These are phyloP conservation scores for Aspergillus sp. DNA, from an alignment of 2,329 filamentous ascomycete genomes.

Conservation along the genomic window DNA sequence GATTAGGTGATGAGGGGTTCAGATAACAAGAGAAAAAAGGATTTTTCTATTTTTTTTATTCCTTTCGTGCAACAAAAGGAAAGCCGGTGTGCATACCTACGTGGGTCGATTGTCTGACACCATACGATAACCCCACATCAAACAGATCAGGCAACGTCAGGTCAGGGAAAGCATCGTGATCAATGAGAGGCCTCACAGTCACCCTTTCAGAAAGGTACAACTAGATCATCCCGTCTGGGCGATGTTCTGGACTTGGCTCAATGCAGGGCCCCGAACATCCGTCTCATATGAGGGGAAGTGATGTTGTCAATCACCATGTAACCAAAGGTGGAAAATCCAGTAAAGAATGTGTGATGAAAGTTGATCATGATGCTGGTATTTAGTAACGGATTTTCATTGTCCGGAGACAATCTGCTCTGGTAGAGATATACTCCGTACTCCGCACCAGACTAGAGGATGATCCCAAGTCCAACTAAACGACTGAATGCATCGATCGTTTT, in stretches of 20 bases:
- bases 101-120: not conserved
- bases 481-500: not conserved
- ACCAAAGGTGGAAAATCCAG: not conserved
- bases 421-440: conserved; percentile 12
- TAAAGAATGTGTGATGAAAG: not conserved
- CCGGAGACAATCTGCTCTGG: conserved; percentile 12
- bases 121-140: conserved; percentile 11
- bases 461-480: not conserved
- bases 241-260: conserved; percentile 7
- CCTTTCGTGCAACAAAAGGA: not conserved
- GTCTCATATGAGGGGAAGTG: not conserved
- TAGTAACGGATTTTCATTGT: not conserved
- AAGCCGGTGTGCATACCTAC: not conserved
- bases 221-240: not conserved
- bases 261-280: not conserved
- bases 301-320: not conserved
- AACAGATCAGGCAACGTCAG: conserved; percentile 11
- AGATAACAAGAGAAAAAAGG: not conserved
- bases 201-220: not conserved
- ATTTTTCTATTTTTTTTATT: not conserved
- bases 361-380: not conserved
- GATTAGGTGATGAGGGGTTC: not conserved
- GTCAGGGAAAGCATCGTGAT: not conserved
- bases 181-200: not conserved
- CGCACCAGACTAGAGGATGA: not conserved